Evolutionary conservation across 2,329 filamentous ascomycete genomes (phyloP).

Genomic region (Colletotrichum sublineola): DNA sequence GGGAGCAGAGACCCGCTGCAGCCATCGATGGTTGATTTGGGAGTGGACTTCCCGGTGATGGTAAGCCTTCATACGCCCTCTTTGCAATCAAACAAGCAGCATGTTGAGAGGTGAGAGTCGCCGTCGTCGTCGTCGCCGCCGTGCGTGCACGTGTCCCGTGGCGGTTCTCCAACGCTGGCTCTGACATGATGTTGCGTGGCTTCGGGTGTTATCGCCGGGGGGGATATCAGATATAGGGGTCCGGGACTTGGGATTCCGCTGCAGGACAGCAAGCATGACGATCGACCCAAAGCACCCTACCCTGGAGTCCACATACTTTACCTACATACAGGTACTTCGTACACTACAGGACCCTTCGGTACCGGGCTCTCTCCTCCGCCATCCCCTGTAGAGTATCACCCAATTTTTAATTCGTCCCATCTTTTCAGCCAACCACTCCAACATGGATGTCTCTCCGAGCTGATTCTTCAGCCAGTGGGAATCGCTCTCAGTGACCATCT

Average conservation of each 20-base stretch:
- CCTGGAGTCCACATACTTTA: constrained; percentile 5
- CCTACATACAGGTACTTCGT: background rate
- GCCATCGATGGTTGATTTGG: background rate
- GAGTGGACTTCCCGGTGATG: background rate
- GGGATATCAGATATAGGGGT: constrained; percentile 41
- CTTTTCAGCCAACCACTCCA: constrained; percentile 36
- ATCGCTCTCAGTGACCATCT: background rate
- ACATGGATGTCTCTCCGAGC: constrained; percentile 33
- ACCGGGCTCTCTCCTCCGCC: constrained; percentile 23
- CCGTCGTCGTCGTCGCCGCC: too few relatives aligned
- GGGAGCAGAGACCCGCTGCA: background rate
- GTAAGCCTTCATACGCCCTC: background rate
- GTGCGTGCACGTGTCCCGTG: background rate
- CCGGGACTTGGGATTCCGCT: constrained; percentile 40
- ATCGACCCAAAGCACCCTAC: constrained; percentile 39
- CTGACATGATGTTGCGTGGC: background rate
- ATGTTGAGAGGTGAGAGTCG: too few relatives aligned
- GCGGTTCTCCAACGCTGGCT: background rate
- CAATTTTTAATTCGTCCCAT: constrained; percentile 43
- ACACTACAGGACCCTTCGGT: constrained; percentile 27
- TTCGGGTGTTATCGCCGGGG: constrained; percentile 34
- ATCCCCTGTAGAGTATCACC: constrained; percentile 12
- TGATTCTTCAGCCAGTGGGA: constrained; percentile 11
- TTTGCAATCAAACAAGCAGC: background rate
- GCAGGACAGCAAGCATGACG: constrained; percentile 42